Base-by-base conservation (phyloP, 768 basidiomycete species). In the Candolleomyces eurysporus region DNA sequence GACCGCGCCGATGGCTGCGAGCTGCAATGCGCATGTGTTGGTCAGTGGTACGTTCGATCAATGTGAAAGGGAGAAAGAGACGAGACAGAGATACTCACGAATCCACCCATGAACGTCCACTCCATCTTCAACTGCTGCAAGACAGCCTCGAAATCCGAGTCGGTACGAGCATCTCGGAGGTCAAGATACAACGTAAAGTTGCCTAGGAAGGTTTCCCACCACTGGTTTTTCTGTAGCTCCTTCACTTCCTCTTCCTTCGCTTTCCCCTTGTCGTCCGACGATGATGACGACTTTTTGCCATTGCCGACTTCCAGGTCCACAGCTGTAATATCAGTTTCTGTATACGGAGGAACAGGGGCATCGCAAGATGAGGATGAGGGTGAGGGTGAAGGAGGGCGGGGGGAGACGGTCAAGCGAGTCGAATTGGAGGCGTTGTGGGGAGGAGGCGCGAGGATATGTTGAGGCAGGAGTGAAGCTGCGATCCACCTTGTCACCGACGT, bases 61-160 rank as follows among this genome's bases (percentile, higher is more conserved):
- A 53, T 14, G 19, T 9, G 14, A n/a, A 21, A 30, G 46, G 26
- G 30, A n/a, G 22, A 76, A 31, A 32, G 14, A 48, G 45, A 48
- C 32, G 32, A n/a, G n/a, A n/a, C n/a, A n/a, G 26, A 4, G 26
- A 26, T 26, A 45, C 84, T 64, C 62, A 89, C 84, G 67, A 85
- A 74, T 40, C 81, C 86, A n/a, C 86, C 88, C 16, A 84, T 75
- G 49, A 82, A 86, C 5, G 81, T 82, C 89, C 89, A 91, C 64
- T 91, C 89, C 30, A 74, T 73, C 62, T 82, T 75, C 22, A 90
- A 65, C 45, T 83, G 71, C 2, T 61, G 62, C 51, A 85, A 76
- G 3, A 88, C 68, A 13, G 71, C 70, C 49, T 88, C 85, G 57
- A 77, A 87, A 9, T 86, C 77, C 1, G 79, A 79, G 56, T 85